A percentile compares a stretch with the other conserved stretches of the same genome.
phyloP scores from a whole-genome alignment of 2,329 filamentous ascomycete species.

The Pseudogymnoascus sp. region DNA sequence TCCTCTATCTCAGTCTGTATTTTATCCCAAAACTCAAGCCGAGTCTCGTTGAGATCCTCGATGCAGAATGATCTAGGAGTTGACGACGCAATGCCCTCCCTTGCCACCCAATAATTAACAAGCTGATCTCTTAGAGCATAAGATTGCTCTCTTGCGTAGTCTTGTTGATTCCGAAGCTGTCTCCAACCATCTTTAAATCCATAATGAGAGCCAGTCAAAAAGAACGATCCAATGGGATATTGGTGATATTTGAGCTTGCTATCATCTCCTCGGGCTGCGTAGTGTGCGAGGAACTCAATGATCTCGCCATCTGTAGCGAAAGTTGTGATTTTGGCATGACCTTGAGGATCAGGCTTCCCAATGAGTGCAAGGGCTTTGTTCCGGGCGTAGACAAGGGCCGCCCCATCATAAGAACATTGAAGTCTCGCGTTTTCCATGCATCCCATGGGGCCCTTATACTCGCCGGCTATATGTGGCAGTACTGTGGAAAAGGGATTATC shows the following conservation, averaged over 20 bases:
- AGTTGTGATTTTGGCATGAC: slow-evolving; percentile 15
- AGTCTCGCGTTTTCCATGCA: slow-evolving; percentile 14
- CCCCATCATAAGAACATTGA: slow-evolving; percentile 19
- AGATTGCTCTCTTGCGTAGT: background rate
- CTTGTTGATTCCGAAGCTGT: background rate
- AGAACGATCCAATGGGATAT: slow-evolving; percentile 8
- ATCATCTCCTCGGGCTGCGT: slow-evolving; percentile 13
- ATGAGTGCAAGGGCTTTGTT: slow-evolving; percentile 17
- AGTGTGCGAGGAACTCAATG: slow-evolving; percentile 17
- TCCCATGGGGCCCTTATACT: slow-evolving; percentile 13
- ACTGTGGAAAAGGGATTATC: background rate
- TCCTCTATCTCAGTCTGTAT: background rate
- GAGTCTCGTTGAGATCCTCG: background rate
- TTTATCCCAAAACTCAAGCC: background rate
- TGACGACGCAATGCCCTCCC: background rate
- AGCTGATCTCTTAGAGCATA: background rate
- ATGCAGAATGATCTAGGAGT: background rate
- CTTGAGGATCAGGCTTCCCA: slow-evolving; percentile 14
- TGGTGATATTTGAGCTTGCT: slow-evolving; percentile 17
- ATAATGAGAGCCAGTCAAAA: background rate
- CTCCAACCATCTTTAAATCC: background rate
- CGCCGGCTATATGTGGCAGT: slow-evolving; percentile 18
- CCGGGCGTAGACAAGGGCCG: slow-evolving; percentile 18
- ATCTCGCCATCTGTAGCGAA: slow-evolving; percentile 18
- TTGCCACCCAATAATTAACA: background rate